Evolutionary conservation across 2,329 filamentous ascomycete genomes (phyloP).

Genomic region (Penicillium psychrosexuale): DNA sequence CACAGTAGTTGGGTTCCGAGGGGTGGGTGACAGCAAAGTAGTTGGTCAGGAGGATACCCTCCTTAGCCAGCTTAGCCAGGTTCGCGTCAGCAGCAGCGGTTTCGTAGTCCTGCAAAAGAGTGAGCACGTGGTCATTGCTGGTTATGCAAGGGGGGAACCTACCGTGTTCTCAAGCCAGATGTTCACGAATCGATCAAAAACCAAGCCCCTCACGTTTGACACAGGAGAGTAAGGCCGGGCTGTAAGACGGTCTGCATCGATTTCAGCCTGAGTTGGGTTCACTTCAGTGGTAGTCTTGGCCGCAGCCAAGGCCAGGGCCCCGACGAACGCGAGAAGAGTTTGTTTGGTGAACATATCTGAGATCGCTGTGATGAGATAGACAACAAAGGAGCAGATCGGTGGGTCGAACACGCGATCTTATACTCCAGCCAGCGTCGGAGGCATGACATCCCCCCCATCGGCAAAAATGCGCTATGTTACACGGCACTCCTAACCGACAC

Average conservation of each 20-base stretch:
- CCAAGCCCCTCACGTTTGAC: conserved; percentile 65
- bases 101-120: conserved; percentile 52
- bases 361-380: not conserved
- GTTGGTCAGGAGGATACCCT: conserved; percentile 61
- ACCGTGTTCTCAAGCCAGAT: conserved; percentile 77
- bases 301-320: conserved; percentile 24
- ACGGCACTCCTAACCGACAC: not conserved
- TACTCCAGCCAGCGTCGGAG: conserved; percentile 4
- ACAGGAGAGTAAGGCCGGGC: conserved; percentile 61
- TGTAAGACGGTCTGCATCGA: conserved; percentile 48
- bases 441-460: not conserved
- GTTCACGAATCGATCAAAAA: conserved; percentile 67
- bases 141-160: conserved; percentile 34
- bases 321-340: conserved; percentile 42
- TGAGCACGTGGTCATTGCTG: conserved; percentile 38
- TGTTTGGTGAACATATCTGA: conserved; percentile 50
- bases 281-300: conserved; percentile 28
- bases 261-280: conserved; percentile 29
- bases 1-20: conserved; percentile 72
- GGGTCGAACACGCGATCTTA: conserved; percentile 17
- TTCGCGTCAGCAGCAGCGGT: conserved; percentile 59
- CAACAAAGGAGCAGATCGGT: conserved; percentile 8
- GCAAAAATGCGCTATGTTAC: not conserved
- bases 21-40: conserved; percentile 67
- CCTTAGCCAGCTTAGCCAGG: conserved; percentile 29